Evolutionary conservation across 768 basidiomycete species (phyloP).

Genomic region (Amanita rimosa): DNA sequence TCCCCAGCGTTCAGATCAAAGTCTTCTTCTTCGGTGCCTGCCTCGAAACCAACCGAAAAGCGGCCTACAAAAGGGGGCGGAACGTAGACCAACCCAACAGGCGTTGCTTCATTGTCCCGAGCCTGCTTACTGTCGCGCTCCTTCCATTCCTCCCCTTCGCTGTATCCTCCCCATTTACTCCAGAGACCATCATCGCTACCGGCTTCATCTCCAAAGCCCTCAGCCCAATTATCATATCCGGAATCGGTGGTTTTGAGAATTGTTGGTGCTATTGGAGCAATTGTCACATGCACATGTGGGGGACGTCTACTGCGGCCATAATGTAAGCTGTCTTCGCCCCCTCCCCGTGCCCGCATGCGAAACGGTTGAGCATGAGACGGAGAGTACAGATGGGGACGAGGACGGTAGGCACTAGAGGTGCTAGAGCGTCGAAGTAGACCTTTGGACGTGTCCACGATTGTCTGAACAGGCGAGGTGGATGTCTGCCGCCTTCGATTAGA

Average conservation of each 20-base stretch:
- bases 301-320: constrained; percentile 12
- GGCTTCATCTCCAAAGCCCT: constrained; percentile 36
- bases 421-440: constrained; percentile 9
- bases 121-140: constrained; percentile 4
- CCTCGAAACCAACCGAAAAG: constrained; percentile 18
- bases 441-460: not conserved
- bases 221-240: constrained; percentile 34
- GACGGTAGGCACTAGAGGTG: constrained; percentile 16
- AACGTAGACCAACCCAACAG: constrained; percentile 65
- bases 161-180: constrained; percentile 12
- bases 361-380: constrained; percentile 13
- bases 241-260: constrained; percentile 70
- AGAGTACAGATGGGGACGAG: constrained; percentile 15
- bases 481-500: constrained; percentile 1
- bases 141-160: constrained; percentile 8
- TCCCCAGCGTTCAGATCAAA: constrained; percentile 14
- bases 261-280: constrained; percentile 50
- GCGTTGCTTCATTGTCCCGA: constrained; percentile 24
- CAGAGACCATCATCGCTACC: constrained; percentile 23
- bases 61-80: constrained; percentile 33
- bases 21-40: constrained; percentile 12
- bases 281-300: constrained; percentile 25
- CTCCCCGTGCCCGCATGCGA: constrained; percentile 11
- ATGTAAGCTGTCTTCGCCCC: not conserved
- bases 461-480: constrained; percentile 8